A percentile compares a stretch with the other conserved stretches of the same genome.
These are phyloP conservation scores for Lentinula novae-zelandiae DNA, from an alignment of 1,284 basidiomycete species.

Conservation along the genomic window DNA sequence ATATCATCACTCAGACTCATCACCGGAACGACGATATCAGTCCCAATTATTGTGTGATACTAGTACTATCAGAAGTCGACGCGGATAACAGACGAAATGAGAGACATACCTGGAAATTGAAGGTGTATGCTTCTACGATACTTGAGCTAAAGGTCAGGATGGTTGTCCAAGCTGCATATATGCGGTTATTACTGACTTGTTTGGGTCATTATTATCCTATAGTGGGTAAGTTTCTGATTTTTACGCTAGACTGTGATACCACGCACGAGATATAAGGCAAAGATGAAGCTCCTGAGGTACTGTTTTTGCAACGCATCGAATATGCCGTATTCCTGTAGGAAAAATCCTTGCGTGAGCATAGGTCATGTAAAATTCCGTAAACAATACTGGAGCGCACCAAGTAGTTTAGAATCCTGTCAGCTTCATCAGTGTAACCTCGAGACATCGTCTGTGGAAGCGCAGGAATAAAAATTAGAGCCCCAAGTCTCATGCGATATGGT, in stretches of 20 bases:
- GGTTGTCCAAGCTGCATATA: constrained; percentile 19
- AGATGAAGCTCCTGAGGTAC: constrained; percentile 76
- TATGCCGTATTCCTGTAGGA: constrained; percentile 67
- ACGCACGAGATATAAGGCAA: constrained; percentile 76
- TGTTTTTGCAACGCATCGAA: constrained; percentile 76
- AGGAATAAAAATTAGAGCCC: constrained; percentile 11
- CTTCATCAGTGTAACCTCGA: constrained; percentile 74
- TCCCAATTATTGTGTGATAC: constrained; percentile 62
- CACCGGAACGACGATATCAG: constrained; percentile 50
- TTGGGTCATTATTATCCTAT: constrained; percentile 77
- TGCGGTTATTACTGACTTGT: constrained; percentile 48
- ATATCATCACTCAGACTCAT: constrained; percentile 64
- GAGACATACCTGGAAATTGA: constrained; percentile 63
- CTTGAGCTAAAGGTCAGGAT: constrained; percentile 31
- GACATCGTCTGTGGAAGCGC: constrained; percentile 56
- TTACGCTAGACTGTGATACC: too few species aligned
- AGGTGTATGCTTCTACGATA: constrained; percentile 79
- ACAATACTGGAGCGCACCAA: constrained; percentile 41
- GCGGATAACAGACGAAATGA: neutral
- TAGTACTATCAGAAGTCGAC: constrained; percentile 23
- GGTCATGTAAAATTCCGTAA: neutral
- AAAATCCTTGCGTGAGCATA: constrained; percentile 6
- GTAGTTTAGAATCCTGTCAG: constrained; percentile 74
- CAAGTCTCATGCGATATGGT: neutral
- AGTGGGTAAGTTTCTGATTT: neutral